Percentiles rank a stretch among this genome's conserved stretches.
Evolutionary conservation across 2,329 filamentous ascomycete genomes (phyloP).

Genomic region (Purpureocillium lavendulum): DNA sequence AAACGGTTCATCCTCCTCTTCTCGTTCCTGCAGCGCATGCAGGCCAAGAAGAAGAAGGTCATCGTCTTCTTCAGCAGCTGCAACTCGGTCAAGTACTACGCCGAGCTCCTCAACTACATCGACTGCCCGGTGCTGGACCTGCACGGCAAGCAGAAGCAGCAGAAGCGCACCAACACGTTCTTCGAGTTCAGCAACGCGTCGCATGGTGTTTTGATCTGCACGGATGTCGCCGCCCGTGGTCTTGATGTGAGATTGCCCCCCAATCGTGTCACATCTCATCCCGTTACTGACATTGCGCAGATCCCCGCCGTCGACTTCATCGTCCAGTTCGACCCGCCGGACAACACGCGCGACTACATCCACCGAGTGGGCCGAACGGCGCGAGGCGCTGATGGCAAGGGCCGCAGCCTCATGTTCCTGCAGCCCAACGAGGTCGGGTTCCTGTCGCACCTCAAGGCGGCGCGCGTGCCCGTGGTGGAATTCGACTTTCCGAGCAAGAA

Average conservation of each 20-base stretch:
- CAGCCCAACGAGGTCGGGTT: conserved; percentile 91
- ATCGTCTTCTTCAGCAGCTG: conserved; percentile 95
- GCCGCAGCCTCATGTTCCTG: conserved; percentile 85
- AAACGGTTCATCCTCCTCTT: conserved; percentile 91
- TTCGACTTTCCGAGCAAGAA: conserved; percentile 92
- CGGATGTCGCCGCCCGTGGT: conserved; percentile 89
- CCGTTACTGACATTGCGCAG: conserved; percentile 22
- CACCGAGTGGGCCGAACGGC: conserved; percentile 95
- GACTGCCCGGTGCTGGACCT: conserved; percentile 82
- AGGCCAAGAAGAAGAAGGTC: conserved; percentile 87
- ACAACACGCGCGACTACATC: conserved; percentile 86
- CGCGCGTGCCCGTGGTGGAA: conserved; percentile 87
- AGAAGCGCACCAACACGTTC: conserved; percentile 97
- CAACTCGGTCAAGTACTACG: conserved; percentile 91
- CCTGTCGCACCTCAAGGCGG: conserved; percentile 81
- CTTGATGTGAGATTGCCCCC: conserved; percentile 56
- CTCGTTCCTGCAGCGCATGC: conserved; percentile 75
- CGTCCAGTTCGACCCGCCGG: conserved; percentile 89
- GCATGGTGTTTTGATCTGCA: conserved; percentile 86
- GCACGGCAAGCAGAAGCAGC: conserved; percentile 96
- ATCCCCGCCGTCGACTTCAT: conserved; percentile 96
- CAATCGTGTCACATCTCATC: neutral
- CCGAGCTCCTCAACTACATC: conserved; percentile 94
- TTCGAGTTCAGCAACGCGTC: conserved; percentile 81
- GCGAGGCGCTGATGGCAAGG: conserved; percentile 72